phyloP scores from a whole-genome alignment of 75 land plant species.

The Pinus taeda region DNA sequence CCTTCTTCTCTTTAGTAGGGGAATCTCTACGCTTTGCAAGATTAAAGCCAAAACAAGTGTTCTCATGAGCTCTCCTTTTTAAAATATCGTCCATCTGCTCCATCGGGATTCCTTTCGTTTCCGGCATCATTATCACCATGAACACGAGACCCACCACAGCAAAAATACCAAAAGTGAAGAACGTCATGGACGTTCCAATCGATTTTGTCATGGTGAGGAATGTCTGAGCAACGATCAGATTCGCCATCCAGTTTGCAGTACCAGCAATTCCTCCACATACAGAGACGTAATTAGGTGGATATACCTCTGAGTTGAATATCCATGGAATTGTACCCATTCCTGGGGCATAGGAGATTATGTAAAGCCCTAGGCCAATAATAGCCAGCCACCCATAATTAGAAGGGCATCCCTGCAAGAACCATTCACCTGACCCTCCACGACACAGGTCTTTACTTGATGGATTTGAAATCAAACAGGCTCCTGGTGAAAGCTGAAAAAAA shows the following conservation, averaged over 20 bases:
- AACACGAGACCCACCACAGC: conserved; percentile 40
- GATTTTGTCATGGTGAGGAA: conserved; percentile 67
- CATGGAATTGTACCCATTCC: conserved; percentile 91
- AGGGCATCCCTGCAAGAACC: conserved; percentile 79
- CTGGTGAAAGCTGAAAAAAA: conserved; percentile 55
- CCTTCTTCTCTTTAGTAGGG: too few species aligned
- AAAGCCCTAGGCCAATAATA: conserved; percentile 45
- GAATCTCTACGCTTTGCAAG: too few species aligned
- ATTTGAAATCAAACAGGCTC: conserved; percentile 52
- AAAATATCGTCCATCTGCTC: conserved; percentile 60
- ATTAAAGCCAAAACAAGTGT: too few species aligned
- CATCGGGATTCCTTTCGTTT: conserved; percentile 78
- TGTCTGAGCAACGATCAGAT: conserved; percentile 70
- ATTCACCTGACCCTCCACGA: conserved; percentile 21
- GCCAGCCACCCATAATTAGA: conserved; percentile 76
- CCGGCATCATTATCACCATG: conserved; percentile 65
- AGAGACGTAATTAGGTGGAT: conserved; percentile 72
- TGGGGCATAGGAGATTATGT: conserved; percentile 66
- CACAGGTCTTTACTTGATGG: conserved; percentile 22
- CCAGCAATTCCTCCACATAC: conserved; percentile 89
- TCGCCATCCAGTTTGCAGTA: conserved; percentile 75
- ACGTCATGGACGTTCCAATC: conserved; percentile 71
- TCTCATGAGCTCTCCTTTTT: too few species aligned
- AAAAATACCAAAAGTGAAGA: conserved; percentile 59
- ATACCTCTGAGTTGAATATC: conserved; percentile 92